These are phyloP conservation scores for Saitozyma sp. DNA, from an alignment of 768 basidiomycete genomes.

Conservation along the genomic window DNA sequence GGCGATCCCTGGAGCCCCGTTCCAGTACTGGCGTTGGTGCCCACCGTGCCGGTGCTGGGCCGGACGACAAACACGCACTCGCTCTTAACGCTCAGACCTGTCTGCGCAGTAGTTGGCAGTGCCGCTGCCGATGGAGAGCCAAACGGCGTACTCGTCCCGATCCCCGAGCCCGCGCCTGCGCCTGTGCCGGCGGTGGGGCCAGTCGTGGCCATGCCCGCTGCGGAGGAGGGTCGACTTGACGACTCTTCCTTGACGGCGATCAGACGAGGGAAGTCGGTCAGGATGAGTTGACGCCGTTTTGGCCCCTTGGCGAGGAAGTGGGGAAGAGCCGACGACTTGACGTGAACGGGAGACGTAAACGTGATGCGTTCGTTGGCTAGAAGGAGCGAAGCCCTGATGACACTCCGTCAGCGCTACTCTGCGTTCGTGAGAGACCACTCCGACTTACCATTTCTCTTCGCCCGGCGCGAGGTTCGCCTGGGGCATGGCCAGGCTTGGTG, in stretches of 20 bases:
- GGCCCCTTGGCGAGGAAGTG: slow-evolving; percentile 36
- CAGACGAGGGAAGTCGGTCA: slow-evolving; percentile 48
- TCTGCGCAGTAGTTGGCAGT: not conserved
- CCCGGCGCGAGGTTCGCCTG: not conserved
- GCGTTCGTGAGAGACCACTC: not conserved
- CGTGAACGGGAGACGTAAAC: slow-evolving; percentile 32
- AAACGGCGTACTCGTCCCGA: not conserved
- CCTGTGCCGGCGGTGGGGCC: not conserved
- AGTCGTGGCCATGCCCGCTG: not conserved
- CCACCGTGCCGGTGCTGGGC: not conserved
- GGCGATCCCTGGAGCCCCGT: not conserved
- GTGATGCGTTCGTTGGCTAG: slow-evolving; percentile 42
- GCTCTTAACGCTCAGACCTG: slow-evolving; percentile 33
- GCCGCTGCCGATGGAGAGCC: not conserved
- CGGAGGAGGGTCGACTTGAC: slow-evolving; percentile 3
- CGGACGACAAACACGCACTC: slow-evolving; percentile 42
- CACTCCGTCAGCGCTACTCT: slow-evolving; percentile 2
- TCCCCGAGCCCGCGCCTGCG: not conserved
- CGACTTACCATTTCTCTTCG: slow-evolving; percentile 16
- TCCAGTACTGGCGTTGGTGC: slow-evolving; percentile 1
- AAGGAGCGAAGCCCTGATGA: slow-evolving; percentile 31
- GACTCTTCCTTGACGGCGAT: slow-evolving; percentile 47
- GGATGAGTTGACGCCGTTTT: slow-evolving; percentile 39
- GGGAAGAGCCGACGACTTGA: slow-evolving; percentile 33
- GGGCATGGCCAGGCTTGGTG: not conserved